Conservation (phyloP, 257 asterid genomes). For the Nicotiana noctiflora region DNA sequence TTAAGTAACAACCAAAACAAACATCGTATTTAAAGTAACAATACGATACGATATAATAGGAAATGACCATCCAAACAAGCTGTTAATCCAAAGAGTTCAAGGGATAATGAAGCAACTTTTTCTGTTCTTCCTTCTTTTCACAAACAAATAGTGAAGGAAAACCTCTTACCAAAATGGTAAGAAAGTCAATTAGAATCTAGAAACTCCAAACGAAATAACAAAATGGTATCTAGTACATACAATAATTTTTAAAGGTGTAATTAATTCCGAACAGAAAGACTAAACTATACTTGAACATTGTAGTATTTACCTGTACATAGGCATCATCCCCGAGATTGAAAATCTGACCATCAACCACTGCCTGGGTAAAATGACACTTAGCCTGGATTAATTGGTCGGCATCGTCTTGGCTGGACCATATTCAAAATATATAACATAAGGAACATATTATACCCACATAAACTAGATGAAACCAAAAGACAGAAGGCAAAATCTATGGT, state of each 20-base stretch:
- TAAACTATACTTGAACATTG: not conserved
- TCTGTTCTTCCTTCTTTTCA: not conserved
- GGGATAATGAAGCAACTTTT: not conserved
- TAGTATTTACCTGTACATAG: conserved; percentile 38
- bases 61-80: too few species aligned
- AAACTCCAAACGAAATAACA: not conserved
- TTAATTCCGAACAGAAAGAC: not conserved
- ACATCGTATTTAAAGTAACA: too few species aligned
- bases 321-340: conserved; percentile 60
- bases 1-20: too few species aligned
- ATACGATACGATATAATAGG: too few species aligned
- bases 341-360: conserved; percentile 42
- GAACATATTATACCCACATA: not conserved
- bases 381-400: conserved; percentile 35
- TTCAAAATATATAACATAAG: not conserved
- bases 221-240: not conserved
- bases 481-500: too few species aligned
- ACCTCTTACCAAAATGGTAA: not conserved
- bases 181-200: not conserved
- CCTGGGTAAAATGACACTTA: conserved; percentile 35
- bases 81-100: not conserved
- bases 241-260: not conserved
- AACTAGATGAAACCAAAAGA: not conserved
- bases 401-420: conserved; percentile 10
- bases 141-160: not conserved